These are phyloP conservation scores for Cenchrus americanus DNA, from an alignment of 176 grass and related monocot genomes.

Conservation along the genomic window DNA sequence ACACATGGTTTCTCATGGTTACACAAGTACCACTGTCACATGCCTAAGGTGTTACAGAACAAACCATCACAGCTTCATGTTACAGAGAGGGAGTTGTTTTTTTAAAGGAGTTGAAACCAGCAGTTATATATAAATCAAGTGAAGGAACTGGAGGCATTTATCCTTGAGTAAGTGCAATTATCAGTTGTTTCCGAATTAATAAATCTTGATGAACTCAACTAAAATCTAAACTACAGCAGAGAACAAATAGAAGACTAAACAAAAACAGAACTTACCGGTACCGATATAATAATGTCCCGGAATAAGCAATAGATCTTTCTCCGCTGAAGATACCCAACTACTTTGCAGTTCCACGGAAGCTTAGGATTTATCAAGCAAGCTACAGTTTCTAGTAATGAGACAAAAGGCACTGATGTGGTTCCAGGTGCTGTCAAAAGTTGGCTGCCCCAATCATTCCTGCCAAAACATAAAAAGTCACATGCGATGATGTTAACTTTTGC, in stretches of 20 bases:
- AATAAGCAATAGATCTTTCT: slow-evolving; percentile 81
- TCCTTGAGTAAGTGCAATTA: neutral
- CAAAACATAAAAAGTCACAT: slow-evolving; percentile 46
- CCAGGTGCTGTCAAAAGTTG: slow-evolving; percentile 68
- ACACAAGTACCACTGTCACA: neutral
- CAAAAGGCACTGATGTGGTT: slow-evolving; percentile 52
- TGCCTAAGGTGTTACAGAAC: slow-evolving; percentile 4
- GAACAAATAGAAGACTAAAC: slow-evolving; percentile 30
- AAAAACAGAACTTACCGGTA: slow-evolving; percentile 60
- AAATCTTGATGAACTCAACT: slow-evolving; percentile 4
- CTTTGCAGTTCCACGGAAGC: slow-evolving; percentile 73
- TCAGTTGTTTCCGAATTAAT: slow-evolving; percentile 1
- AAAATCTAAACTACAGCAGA: slow-evolving; percentile 7
- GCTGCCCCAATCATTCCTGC: slow-evolving; percentile 63
- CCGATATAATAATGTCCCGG: slow-evolving; percentile 66
- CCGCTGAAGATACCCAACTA: slow-evolving; percentile 65
- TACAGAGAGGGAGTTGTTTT: neutral
- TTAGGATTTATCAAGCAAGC: slow-evolving; percentile 82
- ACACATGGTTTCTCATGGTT: neutral
- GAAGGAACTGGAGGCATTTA: slow-evolving; percentile 11
- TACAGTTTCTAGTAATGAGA: slow-evolving; percentile 69
- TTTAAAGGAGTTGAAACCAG: neutral
- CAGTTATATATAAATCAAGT: neutral
- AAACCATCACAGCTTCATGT: neutral
- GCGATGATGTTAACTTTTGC: neutral